Conservation (phyloP, 139 green algal genomes). For the Micractinium conductrix region DNA sequence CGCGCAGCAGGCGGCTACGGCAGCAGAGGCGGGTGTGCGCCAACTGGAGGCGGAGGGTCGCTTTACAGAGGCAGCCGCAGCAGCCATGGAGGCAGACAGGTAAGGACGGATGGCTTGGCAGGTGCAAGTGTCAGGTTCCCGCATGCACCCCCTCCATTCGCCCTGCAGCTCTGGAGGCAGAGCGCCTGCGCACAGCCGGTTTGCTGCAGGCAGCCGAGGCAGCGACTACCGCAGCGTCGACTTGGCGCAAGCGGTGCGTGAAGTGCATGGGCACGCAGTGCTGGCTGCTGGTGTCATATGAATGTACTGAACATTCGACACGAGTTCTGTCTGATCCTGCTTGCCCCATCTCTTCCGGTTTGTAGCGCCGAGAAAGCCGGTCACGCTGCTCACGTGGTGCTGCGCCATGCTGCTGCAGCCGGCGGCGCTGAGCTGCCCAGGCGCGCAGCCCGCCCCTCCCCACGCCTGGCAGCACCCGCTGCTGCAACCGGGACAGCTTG, state of each 20-base stretch:
- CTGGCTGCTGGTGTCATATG: too few relatives aligned
- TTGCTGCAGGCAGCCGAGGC: neutral
- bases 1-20: neutral
- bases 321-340: too few relatives aligned
- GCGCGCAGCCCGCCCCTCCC: too few relatives aligned
- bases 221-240: neutral
- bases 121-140: neutral
- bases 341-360: neutral
- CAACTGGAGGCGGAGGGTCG: neutral
- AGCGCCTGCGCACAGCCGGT: neutral
- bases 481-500: too few relatives aligned
- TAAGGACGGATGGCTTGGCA: neutral
- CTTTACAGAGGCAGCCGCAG: neutral
- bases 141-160: neutral
- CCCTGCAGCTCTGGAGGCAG: neutral
- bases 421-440: too few relatives aligned
- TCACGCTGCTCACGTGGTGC: neutral
- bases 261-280: neutral
- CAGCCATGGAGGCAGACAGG: neutral
- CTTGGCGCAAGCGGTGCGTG: conserved; percentile 1
- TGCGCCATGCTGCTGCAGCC: neutral
- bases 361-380: neutral
- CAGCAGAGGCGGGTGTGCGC: neutral
- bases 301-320: too few relatives aligned
- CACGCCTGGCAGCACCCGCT: too few relatives aligned